Evolutionary conservation across 768 basidiomycete genomes (phyloP).

Genomic region (Leccinum barrowsii): DNA sequence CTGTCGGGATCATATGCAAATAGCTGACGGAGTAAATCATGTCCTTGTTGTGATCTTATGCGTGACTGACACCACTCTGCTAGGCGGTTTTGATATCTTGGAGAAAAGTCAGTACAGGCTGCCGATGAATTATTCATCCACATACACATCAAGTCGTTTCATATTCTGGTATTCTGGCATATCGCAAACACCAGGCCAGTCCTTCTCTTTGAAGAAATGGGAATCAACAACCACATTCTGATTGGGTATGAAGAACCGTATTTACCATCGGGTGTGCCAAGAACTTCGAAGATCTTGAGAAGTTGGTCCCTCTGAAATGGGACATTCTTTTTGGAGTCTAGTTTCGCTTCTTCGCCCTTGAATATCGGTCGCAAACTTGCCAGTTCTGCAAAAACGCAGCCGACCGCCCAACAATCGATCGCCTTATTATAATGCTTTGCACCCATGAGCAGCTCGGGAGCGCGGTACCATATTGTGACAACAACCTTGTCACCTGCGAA

Average conservation of each 20-base stretch:
- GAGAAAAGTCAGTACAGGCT: slow-evolving; percentile 14
- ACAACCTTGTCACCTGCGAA: slow-evolving; percentile 97
- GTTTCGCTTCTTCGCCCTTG: slow-evolving; percentile 98
- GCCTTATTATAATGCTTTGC: slow-evolving; percentile 98
- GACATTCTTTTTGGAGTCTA: slow-evolving; percentile 95
- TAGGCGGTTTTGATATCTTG: slow-evolving; percentile 58
- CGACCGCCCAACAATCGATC: slow-evolving; percentile 96
- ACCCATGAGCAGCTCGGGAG: slow-evolving; percentile 92
- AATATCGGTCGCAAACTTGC: slow-evolving; percentile 94
- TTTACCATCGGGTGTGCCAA: slow-evolving; percentile 83
- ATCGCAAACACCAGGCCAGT: slow-evolving; percentile 82
- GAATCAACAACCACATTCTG: slow-evolving; percentile 1
- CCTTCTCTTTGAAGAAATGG: slow-evolving; percentile 51
- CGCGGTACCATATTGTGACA: slow-evolving; percentile 99
- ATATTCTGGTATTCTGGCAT: slow-evolving; percentile 89
- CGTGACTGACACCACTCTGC: slow-evolving; percentile 72
- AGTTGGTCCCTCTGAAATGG: slow-evolving; percentile 97
- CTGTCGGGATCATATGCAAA: slow-evolving; percentile 90
- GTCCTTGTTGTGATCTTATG: slow-evolving; percentile 58
- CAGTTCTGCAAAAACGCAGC: slow-evolving; percentile 95
- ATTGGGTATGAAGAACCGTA: neutral
- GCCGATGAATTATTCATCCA: slow-evolving; percentile 9
- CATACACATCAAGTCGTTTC: slow-evolving; percentile 72
- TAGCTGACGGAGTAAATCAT: slow-evolving; percentile 80
- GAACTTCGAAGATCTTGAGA: slow-evolving; percentile 91